Evolutionary conservation across 2,329 filamentous ascomycete genomes (phyloP).

Genomic region (Ceratocystis diversiconidia): DNA sequence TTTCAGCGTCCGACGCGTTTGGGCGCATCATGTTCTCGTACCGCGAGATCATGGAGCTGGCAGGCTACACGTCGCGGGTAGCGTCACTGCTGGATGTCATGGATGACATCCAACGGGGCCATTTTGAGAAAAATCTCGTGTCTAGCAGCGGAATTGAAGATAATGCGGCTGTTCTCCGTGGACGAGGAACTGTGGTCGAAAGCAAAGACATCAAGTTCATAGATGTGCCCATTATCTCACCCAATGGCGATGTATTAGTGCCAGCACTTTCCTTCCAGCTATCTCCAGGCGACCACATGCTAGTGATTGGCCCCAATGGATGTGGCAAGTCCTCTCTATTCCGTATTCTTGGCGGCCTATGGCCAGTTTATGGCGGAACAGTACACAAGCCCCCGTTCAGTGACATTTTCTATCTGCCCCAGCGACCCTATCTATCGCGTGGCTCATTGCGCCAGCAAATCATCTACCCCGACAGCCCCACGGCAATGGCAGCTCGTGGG

Average conservation of each 20-base stretch:
- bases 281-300: slow-evolving; percentile 70
- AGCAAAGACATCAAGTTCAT: slow-evolving; percentile 73
- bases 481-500: slow-evolving; percentile 73
- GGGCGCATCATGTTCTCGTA: slow-evolving; percentile 96
- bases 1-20: slow-evolving; percentile 90
- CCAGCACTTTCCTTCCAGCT: slow-evolving; percentile 77
- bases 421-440: slow-evolving; percentile 82
- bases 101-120: slow-evolving; percentile 77
- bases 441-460: slow-evolving; percentile 92
- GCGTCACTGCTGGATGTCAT: slow-evolving; percentile 84
- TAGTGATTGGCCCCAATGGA: slow-evolving; percentile 92
- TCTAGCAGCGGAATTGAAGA: slow-evolving; percentile 71
- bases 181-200: slow-evolving; percentile 69
- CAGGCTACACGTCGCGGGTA: slow-evolving; percentile 87
- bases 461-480: slow-evolving; percentile 81
- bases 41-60: slow-evolving; percentile 90
- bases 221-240: slow-evolving; percentile 89
- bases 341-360: slow-evolving; percentile 86
- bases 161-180: slow-evolving; percentile 69
- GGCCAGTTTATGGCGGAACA: slow-evolving; percentile 92
- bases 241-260: slow-evolving; percentile 87
- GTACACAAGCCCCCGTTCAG: slow-evolving; percentile 84
- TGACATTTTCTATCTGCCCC: slow-evolving; percentile 96
- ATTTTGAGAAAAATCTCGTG: slow-evolving; percentile 92
- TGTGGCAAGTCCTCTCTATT: slow-evolving; percentile 95